Base-by-base conservation (phyloP, 2,329 filamentous ascomycete genomes). In the Microdochium nivale region DNA sequence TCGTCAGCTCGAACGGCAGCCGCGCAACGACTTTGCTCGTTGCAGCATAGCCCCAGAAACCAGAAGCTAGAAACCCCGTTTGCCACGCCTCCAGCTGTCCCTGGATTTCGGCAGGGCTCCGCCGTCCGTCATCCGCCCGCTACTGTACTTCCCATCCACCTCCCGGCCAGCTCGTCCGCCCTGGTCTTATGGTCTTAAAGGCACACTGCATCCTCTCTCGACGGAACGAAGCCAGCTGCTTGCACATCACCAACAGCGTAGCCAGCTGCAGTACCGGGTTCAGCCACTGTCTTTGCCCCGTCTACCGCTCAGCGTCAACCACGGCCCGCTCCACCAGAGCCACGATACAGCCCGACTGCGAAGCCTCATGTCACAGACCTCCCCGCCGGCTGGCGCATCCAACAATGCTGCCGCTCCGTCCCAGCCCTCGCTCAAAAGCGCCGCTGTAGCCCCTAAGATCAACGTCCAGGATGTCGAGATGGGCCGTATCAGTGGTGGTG, bases 391-490 rank as follows among this genome's bases (percentile, higher is more conserved):
- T 61, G 67, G 66, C 62, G 59, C 60, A 53, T 60, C 64, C 9
- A 16, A 44, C 40, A 25, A 47, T 23, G 62, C 62, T 52, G 68
- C 65, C 52, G 65, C 75, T 48, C 78, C 80, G 46, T 70, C 72
- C 47, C 80, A 81, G 56, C 79, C 78, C 23, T 71, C 77, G 44
- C 70, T 75, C 48, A 86, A 86, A 59, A 70, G 73, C 49, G 65
- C 70, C 46, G 74, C 70, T 16, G 79, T 73, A 3, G 72, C 73
- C 33, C 79, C 81, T 9, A 79, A 79, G 60, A 68, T 83, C 58
- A 81, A 77, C 63, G 64, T 64, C 19, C 75, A 72, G 62, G 77
- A 78, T 57, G 68, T 81, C 68, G 78, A 81, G 60, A 73, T 81
- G 68, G 77, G 76, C 13, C 70, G 66, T 58, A 63, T 82, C 27